A percentile compares a stretch with the other conserved stretches of the same genome.
phyloP scores from a whole-genome alignment of 805 yeast genomes.

The Yarrowia phangngaensis region DNA sequence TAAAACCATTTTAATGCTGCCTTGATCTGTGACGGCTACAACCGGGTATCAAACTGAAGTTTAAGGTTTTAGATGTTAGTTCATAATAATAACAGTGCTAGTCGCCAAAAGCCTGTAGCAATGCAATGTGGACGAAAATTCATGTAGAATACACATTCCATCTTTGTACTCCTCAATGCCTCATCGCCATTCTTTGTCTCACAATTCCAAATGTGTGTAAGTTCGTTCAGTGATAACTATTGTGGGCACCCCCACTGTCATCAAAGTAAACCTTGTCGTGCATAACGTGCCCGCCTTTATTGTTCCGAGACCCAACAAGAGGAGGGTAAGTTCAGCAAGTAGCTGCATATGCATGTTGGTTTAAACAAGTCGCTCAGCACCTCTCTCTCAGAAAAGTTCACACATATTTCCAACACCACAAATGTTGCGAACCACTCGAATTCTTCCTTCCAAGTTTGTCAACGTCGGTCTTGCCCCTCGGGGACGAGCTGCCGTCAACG shows the following conservation, averaged over 20 bases:
- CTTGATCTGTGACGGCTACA: constrained; percentile 12
- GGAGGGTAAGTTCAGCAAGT: constrained; percentile 22
- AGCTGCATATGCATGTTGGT: background rate
- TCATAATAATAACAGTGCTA: too few relatives aligned
- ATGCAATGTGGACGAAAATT: too few relatives aligned
- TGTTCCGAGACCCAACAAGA: constrained; percentile 26
- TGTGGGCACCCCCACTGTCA: too few relatives aligned
- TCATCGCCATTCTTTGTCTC: too few relatives aligned
- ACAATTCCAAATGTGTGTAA: too few relatives aligned
- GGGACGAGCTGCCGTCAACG: constrained; percentile 1
- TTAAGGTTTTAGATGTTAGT: background rate
- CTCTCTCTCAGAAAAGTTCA: background rate
- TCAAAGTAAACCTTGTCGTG: background rate
- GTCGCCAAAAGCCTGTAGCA: too few relatives aligned
- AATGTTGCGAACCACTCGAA: constrained; percentile 25
- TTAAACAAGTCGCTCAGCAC: constrained; percentile 15
- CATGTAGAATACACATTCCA: too few relatives aligned
- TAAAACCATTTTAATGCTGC: background rate
- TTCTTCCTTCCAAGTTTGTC: constrained; percentile 10
- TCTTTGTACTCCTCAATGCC: too few relatives aligned
- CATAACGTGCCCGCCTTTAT: too few relatives aligned
- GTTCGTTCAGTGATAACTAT: too few relatives aligned
- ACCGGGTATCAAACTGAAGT: constrained; percentile 14
- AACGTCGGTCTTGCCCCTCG: constrained; percentile 1
- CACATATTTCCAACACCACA: constrained; percentile 12